Conservation (phyloP, 78 protist genomes). For the Dictyostelium intermedium region DNA sequence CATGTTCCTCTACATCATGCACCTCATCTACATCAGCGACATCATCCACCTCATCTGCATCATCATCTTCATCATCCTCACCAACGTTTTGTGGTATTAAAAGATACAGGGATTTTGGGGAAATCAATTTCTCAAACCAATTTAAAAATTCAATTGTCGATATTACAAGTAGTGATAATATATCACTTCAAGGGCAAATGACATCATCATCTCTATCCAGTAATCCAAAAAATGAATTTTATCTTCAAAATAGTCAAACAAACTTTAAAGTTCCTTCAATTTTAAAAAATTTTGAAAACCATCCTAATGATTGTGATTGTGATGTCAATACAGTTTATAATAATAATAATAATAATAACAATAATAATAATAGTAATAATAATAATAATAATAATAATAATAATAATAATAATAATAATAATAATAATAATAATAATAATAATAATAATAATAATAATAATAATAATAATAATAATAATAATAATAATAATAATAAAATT, state of each 20-base stretch:
- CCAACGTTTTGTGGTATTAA: background rate
- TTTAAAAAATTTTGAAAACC: no score
- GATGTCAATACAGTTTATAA: no score
- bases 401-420: no score
- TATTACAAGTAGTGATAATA: background rate
- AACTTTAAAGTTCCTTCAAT: no score
- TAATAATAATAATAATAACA: no score
- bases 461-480: background rate
- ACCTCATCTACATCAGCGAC: background rate
- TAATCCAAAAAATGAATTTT: background rate
- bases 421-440: no score
- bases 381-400: no score
- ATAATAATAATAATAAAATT: background rate
- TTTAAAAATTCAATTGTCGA: background rate
- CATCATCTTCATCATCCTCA: no score
- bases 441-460: no score
- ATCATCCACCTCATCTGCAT: background rate
- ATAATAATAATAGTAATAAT: no score
- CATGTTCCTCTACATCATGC: background rate
- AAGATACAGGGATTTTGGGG: background rate
- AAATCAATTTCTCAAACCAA: background rate
- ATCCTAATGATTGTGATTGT: no score
- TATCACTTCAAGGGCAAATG: no score
- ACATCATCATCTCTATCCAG: background rate
- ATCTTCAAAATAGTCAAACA: background rate